Conservation (phyloP, 2,329 filamentous ascomycete genomes). For the Setomelanomma holmii region DNA sequence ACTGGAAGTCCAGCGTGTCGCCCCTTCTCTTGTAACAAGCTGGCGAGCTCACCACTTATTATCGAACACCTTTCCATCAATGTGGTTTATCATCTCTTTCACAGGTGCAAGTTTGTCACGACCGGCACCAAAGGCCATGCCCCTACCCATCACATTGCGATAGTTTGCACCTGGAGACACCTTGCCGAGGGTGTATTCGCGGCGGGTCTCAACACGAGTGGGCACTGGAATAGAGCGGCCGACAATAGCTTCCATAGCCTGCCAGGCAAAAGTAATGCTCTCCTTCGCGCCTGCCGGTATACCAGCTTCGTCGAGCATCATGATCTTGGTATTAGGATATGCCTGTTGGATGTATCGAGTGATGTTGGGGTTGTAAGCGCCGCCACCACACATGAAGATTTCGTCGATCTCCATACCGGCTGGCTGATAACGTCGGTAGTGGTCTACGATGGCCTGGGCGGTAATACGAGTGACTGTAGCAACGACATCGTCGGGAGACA, state of each 20-base stretch:
- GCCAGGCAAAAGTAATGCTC: conserved; percentile 66
- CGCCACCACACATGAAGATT: conserved; percentile 67
- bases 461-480: conserved; percentile 66
- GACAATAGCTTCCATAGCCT: conserved; percentile 62
- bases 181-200: conserved; percentile 62
- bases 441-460: conserved; percentile 61
- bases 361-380: conserved; percentile 66
- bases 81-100: conserved; percentile 57
- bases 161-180: conserved; percentile 63
- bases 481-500: conserved; percentile 60
- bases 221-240: conserved; percentile 61
- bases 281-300: conserved; percentile 65
- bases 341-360: conserved; percentile 56
- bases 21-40: too few species aligned
- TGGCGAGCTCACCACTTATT: neutral
- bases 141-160: conserved; percentile 60
- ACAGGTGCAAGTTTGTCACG: conserved; percentile 56
- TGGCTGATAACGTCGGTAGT: conserved; percentile 42
- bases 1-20: too few species aligned
- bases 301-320: conserved; percentile 64
- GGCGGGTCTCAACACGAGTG: conserved; percentile 60
- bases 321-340: conserved; percentile 58
- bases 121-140: conserved; percentile 57
- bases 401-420: conserved; percentile 55
- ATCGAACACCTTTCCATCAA: neutral